Evolutionary conservation across 2,329 filamentous ascomycete genomes (phyloP), one percentile per base, ranked within the genome.

Genomic region (Thermoascus crustaceus): DNA sequence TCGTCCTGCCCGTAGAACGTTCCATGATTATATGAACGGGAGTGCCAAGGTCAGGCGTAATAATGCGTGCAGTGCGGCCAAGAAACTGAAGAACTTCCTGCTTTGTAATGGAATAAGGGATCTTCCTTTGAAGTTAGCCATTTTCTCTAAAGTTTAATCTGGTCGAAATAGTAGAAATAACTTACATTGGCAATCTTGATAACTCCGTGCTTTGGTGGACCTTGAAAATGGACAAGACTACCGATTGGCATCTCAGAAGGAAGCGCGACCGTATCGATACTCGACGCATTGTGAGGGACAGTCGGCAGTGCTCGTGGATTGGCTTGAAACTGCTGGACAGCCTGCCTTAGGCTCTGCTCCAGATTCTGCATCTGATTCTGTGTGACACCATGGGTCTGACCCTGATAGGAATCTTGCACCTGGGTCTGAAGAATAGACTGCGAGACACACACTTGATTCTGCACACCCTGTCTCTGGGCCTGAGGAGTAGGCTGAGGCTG

Each of bases 1-100:
- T 70, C 1, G 71, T 74, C 56, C 74, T 75, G 11, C 67, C 69
- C n/a, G 69, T 72, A 14, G 67, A 63, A 14, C 71, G 68, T 42
- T 75, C 72, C 71, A 75, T 74, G 38, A 74, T 69, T 42, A 75
- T 71, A 44, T 75, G 72, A n/a, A 73, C 58, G 1, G 69, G 58
- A 27, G 57, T 65, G 18, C 67, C 70, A 11, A 56, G 42, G 4
- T 54, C 46, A 4, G 55, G 44, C 4, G 51, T 45, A 11, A 68
- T 45, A 22, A 67, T 48, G 10, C 57, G 55, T 22, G 66, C 60
- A 41, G 59, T 57, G 29, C 61, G 63, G 36, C 66, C 67, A 30
- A 69, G 55, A 45, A 69, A 65, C 33, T 67, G 64, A 11, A 61
- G 46, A 21, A 74, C 63, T 43, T 74, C 69, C 19, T 63, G 53